Base-by-base conservation (phyloP, 331 rosid genomes). In the Spiraea crenata region DNA sequence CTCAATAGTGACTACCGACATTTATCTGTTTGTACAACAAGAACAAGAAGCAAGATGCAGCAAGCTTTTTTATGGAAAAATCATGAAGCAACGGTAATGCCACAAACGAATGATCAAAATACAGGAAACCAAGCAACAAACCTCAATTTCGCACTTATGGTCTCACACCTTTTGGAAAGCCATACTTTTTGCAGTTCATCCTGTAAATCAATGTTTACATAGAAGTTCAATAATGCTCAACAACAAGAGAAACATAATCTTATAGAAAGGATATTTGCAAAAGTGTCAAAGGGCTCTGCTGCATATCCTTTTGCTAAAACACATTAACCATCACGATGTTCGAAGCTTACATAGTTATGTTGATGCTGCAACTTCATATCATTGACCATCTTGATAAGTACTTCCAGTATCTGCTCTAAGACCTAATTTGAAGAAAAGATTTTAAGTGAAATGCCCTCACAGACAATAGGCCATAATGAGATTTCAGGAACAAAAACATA, bases 301-400 rank as follows among this genome's bases (percentile, higher is more conserved):
- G 8, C 2, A 31, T 42, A 0, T n/a, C 31, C 31, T 39, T 14
- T 49, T 38, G 63, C 60, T 13, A 16, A 60, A 20, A 59, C 19
- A 19, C 39, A 48, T 54, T 6, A 49, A 46, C 40, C 65, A 73
- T 77, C 68, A 34, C 69, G 60, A 55, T 38, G 59, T 50, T 73
- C 58, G 57, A 75, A 77, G 62, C 89, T 81, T 76, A 91, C 98
- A 71, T 86, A 86, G 85, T 89, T 91, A 69, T 91, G 96, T 65
- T 95, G 99, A 80, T 88, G 96, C 65, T 89, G 96, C 87, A 91
- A 82, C 87, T 91, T 91, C 89, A 95, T 83, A 86, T 89, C 96
- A 80, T 88, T 86, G 71, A 95, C 96, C 58, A 95, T 90, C 85
- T 88, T 95, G 59, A 86, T 86, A 69, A 91, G 93, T 55, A 95